Base-by-base conservation (phyloP, 148 eudicot genomes). In the Pouteria glomerata region DNA sequence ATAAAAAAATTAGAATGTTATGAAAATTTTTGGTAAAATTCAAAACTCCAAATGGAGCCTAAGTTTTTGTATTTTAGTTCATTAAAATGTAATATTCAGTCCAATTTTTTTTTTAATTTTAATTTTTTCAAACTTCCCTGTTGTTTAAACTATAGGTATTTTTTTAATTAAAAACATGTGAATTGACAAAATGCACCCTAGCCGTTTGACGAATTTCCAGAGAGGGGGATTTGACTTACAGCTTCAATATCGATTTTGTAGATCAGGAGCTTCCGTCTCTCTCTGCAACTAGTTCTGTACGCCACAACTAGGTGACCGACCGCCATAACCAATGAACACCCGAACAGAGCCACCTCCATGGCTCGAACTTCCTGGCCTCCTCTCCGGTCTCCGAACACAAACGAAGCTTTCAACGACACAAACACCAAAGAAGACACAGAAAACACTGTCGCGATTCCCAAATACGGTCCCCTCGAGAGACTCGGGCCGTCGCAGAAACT, bases 401-500 rank as follows among this genome's bases (percentile, higher is more conserved):
- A 92, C 35, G 92, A 81, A 4, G 97, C 97, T 63, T 95, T 95
- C n/a, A 84, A 15, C n/a, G 96, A 92, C 14, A 95, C 96, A 31
- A 88, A 92, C 53, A 83, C 84, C 71, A 95, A 64, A 1, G 99
- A 95, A 55, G 82, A 66, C 58, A 85, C 84, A 2, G 97, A 88
- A 42, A 87, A 89, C 73, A 76, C 64, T 19, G 90, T 90, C 62
- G 96, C 85, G 31, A 85, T 80, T 60, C 83, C 82, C 69, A 95
- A 52, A 76, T 95, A 92, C 16, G 97, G 96, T 55, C 99, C 99
- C 6, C 94, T 75, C 53, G 96, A 95, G 41, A 88, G 74, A 68
- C 86, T 79, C 26, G 97, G 99, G 15, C 99, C 96, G 65, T 95
- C 99, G 64, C 99, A 95, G 35, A 95, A 90, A 60, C 99, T 88